Base-by-base conservation (phyloP, 2,329 filamentous ascomycete genomes). In the Dothiorella sarmentorum region DNA sequence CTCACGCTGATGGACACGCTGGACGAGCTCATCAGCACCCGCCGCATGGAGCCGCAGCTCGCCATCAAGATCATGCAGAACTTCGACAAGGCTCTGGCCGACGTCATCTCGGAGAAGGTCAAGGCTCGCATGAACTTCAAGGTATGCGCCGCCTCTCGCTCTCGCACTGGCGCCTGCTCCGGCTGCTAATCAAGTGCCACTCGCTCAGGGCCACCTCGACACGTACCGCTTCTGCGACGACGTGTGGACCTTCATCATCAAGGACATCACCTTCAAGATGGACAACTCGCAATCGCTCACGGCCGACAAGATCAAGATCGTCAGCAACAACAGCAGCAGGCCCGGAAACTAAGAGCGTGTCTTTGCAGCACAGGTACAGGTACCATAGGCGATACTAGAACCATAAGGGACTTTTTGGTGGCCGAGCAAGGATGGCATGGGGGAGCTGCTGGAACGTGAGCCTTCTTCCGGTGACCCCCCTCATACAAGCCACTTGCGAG, bases 161-260 rank as follows among this genome's bases (percentile, higher is more conserved):
- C 24, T 10, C 37, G 22, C 24, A 7, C 37, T 17, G 31, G 35
- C 20, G 17, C 18, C 35, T 27, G 42, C 29, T 13, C 37, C 17
- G 20, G 11, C 6, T 52, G 15, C 44, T 37, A 37, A 45, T 51
- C 69, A 40, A 71, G 61, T 7, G 55, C n/a, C n/a, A n/a, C n/a
- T n/a, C 56, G 58, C 52, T 10, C 67, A 97, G 93, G 94, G 94
- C 47, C 94, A 95, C 71, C 86, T 99, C 63, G 92, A 97, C 73
- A 97, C 94, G 15, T 99, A 99, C 80, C 89, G 94, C 66, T 99
- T 99, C 82, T 99, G 94, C 79, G 94, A 99, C 76, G 94, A 99
- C 78, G 94, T 99, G 60, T 99, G 94, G 94, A 99, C 94, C 1
- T 99, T 99, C 75, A 84, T 99, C 60, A 96, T 99, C 76, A 97